Percentiles rank a stretch among this genome's conserved stretches.
These are phyloP conservation scores for Plasmodium yoelii DNA, from an alignment of 169 alveolate genomes.

Conservation along the genomic window DNA sequence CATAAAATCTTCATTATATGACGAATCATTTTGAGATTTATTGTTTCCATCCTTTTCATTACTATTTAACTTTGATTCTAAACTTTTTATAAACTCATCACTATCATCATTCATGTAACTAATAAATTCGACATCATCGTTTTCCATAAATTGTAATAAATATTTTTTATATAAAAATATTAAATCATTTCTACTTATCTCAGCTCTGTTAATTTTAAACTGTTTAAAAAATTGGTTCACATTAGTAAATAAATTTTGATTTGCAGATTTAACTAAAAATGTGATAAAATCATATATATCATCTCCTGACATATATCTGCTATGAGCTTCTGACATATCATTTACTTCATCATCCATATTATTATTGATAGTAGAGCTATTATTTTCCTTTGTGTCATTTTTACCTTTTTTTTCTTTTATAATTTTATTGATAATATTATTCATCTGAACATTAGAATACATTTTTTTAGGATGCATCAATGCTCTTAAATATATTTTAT, in stretches of 20 bases:
- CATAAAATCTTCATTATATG: constrained; percentile 22
- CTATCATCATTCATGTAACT: constrained; percentile 67
- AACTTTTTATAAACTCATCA: constrained; percentile 21
- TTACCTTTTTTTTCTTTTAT: constrained; percentile 20
- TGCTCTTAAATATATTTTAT: constrained; percentile 69
- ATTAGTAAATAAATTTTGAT: constrained; percentile 75
- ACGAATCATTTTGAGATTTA: constrained; percentile 3
- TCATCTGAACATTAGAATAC: constrained; percentile 70
- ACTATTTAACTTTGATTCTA: constrained; percentile 4
- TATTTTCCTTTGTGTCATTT: constrained; percentile 2
- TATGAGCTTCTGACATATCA: neutral
- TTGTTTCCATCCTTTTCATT: neutral
- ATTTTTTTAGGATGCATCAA: constrained; percentile 56
- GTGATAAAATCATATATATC: constrained; percentile 75
- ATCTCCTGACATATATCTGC: constrained; percentile 75
- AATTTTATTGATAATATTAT: constrained; percentile 13
- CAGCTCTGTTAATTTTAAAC: constrained; percentile 75
- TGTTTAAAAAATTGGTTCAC: constrained; percentile 74
- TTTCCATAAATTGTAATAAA: constrained; percentile 75
- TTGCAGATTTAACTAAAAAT: constrained; percentile 66
- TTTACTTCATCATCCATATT: neutral
- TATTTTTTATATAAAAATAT: constrained; percentile 71
- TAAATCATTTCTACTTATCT: constrained; percentile 76
- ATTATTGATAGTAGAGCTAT: neutral
- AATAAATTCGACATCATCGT: constrained; percentile 73